Evolutionary conservation across 192 early-diverging fungal genomes (phyloP).

Genomic region (Martensiomyces pterosporus): DNA sequence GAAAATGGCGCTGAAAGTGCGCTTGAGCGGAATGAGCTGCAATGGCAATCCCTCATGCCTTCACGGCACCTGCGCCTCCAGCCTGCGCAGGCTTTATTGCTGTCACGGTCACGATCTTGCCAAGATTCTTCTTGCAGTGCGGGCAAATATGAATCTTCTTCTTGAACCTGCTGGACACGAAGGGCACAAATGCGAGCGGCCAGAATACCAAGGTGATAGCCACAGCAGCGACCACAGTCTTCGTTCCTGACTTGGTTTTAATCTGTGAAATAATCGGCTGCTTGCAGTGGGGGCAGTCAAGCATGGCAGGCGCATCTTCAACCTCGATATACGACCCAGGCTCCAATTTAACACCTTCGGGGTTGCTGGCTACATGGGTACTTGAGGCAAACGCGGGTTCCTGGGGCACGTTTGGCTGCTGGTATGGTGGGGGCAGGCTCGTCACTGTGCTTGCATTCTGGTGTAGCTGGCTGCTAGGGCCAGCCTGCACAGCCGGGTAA

Average conservation of each 20-base stretch:
- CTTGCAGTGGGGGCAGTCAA: conserved; percentile 32
- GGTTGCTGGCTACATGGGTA: conserved; percentile 4
- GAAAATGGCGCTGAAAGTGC: no score
- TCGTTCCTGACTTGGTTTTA: conserved; percentile 19
- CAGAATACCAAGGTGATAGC: conserved; percentile 38
- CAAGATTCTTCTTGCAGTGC: conserved; percentile 30
- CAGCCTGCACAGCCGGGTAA: no score
- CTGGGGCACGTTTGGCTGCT: background rate
- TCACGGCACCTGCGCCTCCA: no score
- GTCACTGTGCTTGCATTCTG: no score
- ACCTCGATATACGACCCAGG: conserved; percentile 29
- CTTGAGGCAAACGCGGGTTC: background rate
- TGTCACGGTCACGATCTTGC: conserved; percentile 32
- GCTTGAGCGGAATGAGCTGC: no score
- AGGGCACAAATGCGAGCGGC: conserved; percentile 39
- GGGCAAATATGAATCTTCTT: conserved; percentile 36
- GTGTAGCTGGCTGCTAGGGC: no score
- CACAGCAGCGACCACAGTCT: conserved; percentile 33
- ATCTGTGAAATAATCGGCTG: conserved; percentile 29
- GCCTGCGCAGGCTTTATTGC: conserved; percentile 6
- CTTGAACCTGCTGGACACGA: conserved; percentile 32
- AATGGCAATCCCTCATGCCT: no score
- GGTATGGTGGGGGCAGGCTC: background rate
- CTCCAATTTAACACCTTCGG: conserved; percentile 11
- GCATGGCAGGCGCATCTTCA: conserved; percentile 23